Percentiles rank a stretch among this genome's conserved stretches.
These are phyloP conservation scores for Canavalia gladiata DNA, from an alignment of 306 rosid genomes.

Conservation along the genomic window DNA sequence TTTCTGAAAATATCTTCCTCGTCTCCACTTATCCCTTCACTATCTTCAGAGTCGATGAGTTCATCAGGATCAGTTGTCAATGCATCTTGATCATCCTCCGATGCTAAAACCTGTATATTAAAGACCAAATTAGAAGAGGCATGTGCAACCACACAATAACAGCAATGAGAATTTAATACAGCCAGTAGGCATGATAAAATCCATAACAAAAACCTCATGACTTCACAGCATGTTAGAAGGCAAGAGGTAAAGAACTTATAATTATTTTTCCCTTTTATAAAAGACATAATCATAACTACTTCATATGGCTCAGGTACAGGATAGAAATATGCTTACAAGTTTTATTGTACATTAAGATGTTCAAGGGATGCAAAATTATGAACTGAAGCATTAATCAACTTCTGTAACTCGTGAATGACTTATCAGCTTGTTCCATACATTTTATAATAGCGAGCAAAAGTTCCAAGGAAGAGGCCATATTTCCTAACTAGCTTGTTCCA, in stretches of 20 bases:
- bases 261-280: conserved; percentile 6
- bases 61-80: conserved; percentile 99
- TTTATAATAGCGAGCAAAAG: conserved; percentile 45
- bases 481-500: conserved; percentile 48
- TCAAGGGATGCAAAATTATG: conserved; percentile 46
- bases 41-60: conserved; percentile 91
- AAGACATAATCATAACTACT: conserved; percentile 8
- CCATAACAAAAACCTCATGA: conserved; percentile 26
- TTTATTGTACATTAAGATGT: conserved; percentile 50
- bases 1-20: conserved; percentile 98
- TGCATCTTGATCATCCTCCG: conserved; percentile 97
- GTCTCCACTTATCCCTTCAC: conserved; percentile 96
- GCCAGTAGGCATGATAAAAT: conserved; percentile 25
- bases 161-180: conserved; percentile 10
- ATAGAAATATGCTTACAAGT: conserved; percentile 49
- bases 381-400: conserved; percentile 49
- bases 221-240: conserved; percentile 33
- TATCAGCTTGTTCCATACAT: conserved; percentile 49
- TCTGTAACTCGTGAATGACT: conserved; percentile 44
- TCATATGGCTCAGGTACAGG: conserved; percentile 39
- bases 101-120: conserved; percentile 82
- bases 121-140: conserved; percentile 49
- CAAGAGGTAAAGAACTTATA: conserved; percentile 18
- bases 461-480: conserved; percentile 49
- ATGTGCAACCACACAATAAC: conserved; percentile 40